Base-by-base conservation (phyloP, 2,329 filamentous ascomycete genomes). In the Nigrospora sphaerica region DNA sequence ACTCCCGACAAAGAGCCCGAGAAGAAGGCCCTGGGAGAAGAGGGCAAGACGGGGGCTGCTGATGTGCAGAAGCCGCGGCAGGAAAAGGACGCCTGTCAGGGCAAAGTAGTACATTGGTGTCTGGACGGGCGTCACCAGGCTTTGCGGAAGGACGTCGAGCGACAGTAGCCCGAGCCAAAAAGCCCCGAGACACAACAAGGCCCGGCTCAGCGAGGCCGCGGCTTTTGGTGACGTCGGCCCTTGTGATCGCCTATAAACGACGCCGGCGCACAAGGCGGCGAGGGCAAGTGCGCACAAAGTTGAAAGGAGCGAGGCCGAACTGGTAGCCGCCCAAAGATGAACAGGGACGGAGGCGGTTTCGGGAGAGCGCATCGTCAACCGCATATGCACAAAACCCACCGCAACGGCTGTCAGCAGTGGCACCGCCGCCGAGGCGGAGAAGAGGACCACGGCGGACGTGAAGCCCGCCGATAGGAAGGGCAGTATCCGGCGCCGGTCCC, bases 1-100 rank as follows among this genome's bases (percentile, higher is more conserved):
- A n/a, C 86, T 86, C 55, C 90, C 88, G 62, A 90, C 78, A 59
- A 89, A 89, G 0, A 90, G 69, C 2, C 86, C 86, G 9, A 89
- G 67, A 0, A 90, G 70, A 14, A 90, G 64, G 3, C 86, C 86
- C 60, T 90, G 86, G 54, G 85, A 88, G 7, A 86, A 61, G 6
- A 89, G 66, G 9, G 76, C 78, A 1, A 83, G 79, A 0, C 86
- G 73, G 3, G 81, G 89, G 44, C 86, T 84, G 59, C 88, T 78
- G 4, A 9, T 28, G 23, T 6, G 7, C 74, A 75, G 0, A 86
- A 89, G 0, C 85, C 85, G 0, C 23, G 85, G 84, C 19, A 90
- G 74, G 0, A 90, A 71, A 0, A 89, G 65, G 4, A 90, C 72
- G 2, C 23, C 23, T 6, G 78, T 83, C 4, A 90, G 72, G 49